These are phyloP conservation scores for Seiridium cupressi DNA, from an alignment of 2,329 filamentous ascomycete species.

Conservation along the genomic window DNA sequence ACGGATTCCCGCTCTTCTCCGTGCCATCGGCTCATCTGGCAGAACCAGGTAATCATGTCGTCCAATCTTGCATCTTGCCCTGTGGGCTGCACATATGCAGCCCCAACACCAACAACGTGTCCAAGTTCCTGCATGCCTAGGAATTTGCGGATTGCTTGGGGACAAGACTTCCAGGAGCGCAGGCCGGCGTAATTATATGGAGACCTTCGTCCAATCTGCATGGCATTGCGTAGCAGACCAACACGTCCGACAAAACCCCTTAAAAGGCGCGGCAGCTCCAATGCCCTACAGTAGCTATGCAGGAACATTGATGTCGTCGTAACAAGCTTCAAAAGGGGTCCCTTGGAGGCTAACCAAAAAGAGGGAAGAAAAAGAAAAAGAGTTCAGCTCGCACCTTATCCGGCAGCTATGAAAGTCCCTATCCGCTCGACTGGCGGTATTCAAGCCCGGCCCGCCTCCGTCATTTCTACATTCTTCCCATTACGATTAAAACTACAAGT, in stretches of 20 bases:
- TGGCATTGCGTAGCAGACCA: too few relatives aligned
- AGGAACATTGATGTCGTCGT: neutral
- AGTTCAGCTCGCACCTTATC: neutral
- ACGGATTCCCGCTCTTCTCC: neutral
- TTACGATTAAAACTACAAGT: too few relatives aligned
- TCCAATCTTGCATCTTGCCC: neutral
- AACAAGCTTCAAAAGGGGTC: neutral
- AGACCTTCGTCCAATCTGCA: neutral
- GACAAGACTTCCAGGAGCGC: neutral
- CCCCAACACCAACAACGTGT: neutral
- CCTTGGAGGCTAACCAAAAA: neutral
- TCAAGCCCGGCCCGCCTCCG: neutral
- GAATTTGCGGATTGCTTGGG: neutral
- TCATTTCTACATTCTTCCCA: neutral
- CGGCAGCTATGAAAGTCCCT: too few relatives aligned
- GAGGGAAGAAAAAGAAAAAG: neutral
- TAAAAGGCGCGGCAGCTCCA: neutral
- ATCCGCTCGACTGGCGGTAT: neutral
- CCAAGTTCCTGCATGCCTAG: neutral
- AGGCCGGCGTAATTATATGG: neutral
- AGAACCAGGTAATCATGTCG: neutral
- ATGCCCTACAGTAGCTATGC: neutral
- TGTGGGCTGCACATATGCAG: neutral
- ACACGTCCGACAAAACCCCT: neutral
- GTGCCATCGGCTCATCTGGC: neutral